phyloP scores from a whole-genome alignment of 257 asterid genomes.

The Lycium barbarum region DNA sequence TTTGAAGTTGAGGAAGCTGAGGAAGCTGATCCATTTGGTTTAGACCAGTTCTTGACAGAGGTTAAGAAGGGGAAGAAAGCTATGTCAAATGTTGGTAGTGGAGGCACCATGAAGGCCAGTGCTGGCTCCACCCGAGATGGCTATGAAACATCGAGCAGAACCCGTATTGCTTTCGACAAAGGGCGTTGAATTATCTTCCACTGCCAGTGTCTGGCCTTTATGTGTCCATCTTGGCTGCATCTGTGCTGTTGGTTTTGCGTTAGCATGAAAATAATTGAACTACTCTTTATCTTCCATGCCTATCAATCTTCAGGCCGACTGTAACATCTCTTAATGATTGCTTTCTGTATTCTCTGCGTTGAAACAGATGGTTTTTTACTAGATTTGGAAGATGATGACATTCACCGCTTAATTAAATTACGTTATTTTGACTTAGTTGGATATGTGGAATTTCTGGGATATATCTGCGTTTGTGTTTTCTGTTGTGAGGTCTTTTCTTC shows the following conservation, averaged over 20 bases:
- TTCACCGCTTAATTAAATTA: not conserved
- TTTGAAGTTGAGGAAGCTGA: conserved; percentile 65
- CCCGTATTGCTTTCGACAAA: conserved; percentile 48
- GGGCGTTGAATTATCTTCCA: conserved; percentile 39
- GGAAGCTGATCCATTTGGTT: conserved; percentile 93
- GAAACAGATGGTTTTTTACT: not conserved
- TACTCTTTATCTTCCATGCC: not conserved
- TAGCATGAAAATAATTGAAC: not conserved
- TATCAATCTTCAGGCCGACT: not conserved
- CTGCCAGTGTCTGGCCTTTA: not conserved
- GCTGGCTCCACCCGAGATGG: conserved; percentile 60
- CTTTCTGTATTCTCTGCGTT: not conserved
- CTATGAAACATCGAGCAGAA: conserved; percentile 47
- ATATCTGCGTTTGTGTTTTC: not conserved
- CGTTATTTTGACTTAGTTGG: not conserved
- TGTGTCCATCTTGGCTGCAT: not conserved
- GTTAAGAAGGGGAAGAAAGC: conserved; percentile 93
- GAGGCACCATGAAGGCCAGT: conserved; percentile 57
- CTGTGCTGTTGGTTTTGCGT: not conserved
- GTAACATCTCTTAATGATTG: not conserved
- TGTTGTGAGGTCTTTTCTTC: not conserved
- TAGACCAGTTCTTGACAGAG: conserved; percentile 87
- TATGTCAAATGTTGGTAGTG: conserved; percentile 74
- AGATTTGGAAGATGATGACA: not conserved
- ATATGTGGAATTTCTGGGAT: not conserved